Percentiles rank a stretch among this genome's conserved stretches.
phyloP scores from a whole-genome alignment of 108 stramenopile species.

The Cyclotella sp. region DNA sequence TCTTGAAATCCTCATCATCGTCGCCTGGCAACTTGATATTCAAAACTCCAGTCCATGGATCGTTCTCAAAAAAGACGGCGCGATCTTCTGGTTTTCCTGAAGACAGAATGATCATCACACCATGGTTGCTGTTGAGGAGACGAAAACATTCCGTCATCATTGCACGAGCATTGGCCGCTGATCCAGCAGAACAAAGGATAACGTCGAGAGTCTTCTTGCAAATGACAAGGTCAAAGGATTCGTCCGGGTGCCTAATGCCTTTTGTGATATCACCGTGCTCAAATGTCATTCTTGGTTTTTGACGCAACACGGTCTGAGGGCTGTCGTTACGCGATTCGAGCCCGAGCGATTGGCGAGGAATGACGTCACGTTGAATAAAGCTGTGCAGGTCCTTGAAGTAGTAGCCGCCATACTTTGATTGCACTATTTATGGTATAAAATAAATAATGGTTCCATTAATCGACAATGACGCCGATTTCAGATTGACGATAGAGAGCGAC shows the following conservation, averaged over 20 bases:
- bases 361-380: slow-evolving; percentile 21
- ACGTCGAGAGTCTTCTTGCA: slow-evolving; percentile 87
- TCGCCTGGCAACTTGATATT: slow-evolving; percentile 44
- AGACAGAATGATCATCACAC: slow-evolving; percentile 72
- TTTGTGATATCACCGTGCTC: slow-evolving; percentile 72
- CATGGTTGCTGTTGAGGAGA: slow-evolving; percentile 63
- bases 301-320: neutral
- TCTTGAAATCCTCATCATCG: slow-evolving; percentile 15
- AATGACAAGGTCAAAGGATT: slow-evolving; percentile 82
- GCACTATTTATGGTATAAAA: slow-evolving; percentile 39
- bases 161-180: slow-evolving; percentile 40
- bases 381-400: slow-evolving; percentile 31
- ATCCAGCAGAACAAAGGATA: slow-evolving; percentile 66
- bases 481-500: neutral
- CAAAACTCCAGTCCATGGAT: slow-evolving; percentile 49
- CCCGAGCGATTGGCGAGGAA: slow-evolving; percentile 27
- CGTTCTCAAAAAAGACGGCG: slow-evolving; percentile 75
- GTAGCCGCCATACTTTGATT: slow-evolving; percentile 53
- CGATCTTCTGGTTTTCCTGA: slow-evolving; percentile 77
- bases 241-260: slow-evolving; percentile 65
- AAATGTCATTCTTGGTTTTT: slow-evolving; percentile 59
- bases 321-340: slow-evolving; percentile 46
- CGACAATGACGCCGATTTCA: slow-evolving; percentile 2
- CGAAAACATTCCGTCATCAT: slow-evolving; percentile 70
- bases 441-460: neutral